These are phyloP conservation scores for Luzula sylvatica DNA, from an alignment of 176 grass and related monocot genomes.

Conservation along the genomic window DNA sequence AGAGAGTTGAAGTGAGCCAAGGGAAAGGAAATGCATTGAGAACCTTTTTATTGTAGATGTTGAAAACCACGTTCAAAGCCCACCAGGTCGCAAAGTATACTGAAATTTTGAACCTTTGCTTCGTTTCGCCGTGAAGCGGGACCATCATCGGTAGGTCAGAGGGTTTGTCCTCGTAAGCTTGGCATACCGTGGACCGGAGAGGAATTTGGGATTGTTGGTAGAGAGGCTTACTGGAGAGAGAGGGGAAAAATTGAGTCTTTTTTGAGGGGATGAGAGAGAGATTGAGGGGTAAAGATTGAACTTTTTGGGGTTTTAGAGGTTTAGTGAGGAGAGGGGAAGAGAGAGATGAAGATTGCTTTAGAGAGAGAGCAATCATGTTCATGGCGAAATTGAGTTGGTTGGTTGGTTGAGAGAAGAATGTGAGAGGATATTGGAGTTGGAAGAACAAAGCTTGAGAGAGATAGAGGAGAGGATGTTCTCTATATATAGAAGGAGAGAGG, in stretches of 20 bases:
- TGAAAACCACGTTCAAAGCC: slow-evolving; percentile 92
- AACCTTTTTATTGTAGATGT: slow-evolving; percentile 99
- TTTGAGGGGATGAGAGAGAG: slow-evolving; percentile 23
- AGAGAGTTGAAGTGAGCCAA: slow-evolving; percentile 78
- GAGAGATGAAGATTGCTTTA: slow-evolving; percentile 10
- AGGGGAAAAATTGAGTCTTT: neutral
- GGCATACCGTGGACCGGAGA: slow-evolving; percentile 13
- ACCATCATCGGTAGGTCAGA: slow-evolving; percentile 14
- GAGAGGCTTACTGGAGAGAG: slow-evolving; percentile 30
- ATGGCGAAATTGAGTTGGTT: slow-evolving; percentile 3
- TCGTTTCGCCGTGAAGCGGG: slow-evolving; percentile 9
- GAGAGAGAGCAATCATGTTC: slow-evolving; percentile 18
- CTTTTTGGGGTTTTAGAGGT: neutral
- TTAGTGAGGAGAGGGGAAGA: slow-evolving; percentile 5
- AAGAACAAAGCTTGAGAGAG: neutral
- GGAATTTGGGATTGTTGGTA: slow-evolving; percentile 33
- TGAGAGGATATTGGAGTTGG: neutral
- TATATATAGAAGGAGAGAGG: neutral
- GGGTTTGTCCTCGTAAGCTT: slow-evolving; percentile 33
- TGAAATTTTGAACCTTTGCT: slow-evolving; percentile 46
- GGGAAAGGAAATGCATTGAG: slow-evolving; percentile 92
- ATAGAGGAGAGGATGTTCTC: neutral
- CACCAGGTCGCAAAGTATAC: slow-evolving; percentile 96
- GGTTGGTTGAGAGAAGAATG: neutral
- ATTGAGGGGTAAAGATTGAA: slow-evolving; percentile 20